A percentile compares a stretch with the other conserved stretches of the same genome.
These are phyloP conservation scores for Symbiodinium natans DNA, from an alignment of 73 alveolate species.

Conservation along the genomic window DNA sequence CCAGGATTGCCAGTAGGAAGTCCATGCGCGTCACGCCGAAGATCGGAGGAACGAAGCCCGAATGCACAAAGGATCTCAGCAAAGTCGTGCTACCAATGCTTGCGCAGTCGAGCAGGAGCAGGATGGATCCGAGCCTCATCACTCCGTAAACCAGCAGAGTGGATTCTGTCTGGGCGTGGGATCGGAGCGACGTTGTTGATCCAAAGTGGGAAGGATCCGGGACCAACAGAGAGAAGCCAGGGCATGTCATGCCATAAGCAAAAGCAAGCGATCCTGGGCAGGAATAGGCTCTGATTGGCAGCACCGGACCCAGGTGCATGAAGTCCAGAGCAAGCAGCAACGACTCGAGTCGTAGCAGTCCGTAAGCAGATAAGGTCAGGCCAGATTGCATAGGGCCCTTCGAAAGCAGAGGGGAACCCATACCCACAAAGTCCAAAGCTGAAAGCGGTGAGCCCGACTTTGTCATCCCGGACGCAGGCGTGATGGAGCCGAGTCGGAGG, in stretches of 20 bases:
- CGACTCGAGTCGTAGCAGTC: slow-evolving; percentile 6
- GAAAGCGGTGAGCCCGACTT: background rate
- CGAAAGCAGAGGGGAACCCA: background rate
- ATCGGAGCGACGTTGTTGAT: background rate
- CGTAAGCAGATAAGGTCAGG: slow-evolving; percentile 5
- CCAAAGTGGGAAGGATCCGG: slow-evolving; percentile 53
- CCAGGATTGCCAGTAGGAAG: background rate
- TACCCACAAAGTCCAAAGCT: background rate
- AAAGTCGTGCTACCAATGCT: slow-evolving; percentile 6
- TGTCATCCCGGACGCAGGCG: slow-evolving; percentile 32
- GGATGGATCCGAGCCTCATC: background rate
- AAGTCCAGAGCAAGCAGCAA: slow-evolving; percentile 4
- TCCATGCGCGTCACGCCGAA: slow-evolving; percentile 40
- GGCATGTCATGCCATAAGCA: slow-evolving; percentile 59
- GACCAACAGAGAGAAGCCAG: background rate
- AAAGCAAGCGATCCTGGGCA: background rate
- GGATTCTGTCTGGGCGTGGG: slow-evolving; percentile 12
- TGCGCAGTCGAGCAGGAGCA: slow-evolving; percentile 27
- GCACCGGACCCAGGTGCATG: background rate
- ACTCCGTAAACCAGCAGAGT: slow-evolving; percentile 23
- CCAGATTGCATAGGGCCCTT: background rate
- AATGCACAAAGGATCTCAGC: slow-evolving; percentile 1
- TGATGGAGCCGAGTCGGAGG: background rate
- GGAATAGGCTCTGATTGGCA: background rate
- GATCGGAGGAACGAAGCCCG: background rate